These are phyloP conservation scores for Xylaria sp. DNA, from an alignment of 2,329 filamentous ascomycete species.

Conservation along the genomic window DNA sequence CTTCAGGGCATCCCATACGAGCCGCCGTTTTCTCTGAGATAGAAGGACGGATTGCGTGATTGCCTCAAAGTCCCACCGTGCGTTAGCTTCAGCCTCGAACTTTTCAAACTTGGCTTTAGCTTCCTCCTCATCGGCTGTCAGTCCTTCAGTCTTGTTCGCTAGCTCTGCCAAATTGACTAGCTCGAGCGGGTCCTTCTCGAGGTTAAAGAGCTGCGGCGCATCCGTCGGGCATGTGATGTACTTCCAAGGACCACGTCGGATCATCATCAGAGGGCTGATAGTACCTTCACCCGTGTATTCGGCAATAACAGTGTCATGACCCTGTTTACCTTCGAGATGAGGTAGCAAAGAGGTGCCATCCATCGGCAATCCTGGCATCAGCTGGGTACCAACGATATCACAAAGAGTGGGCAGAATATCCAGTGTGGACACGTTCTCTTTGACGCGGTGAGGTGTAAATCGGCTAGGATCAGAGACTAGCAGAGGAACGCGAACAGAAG, in stretches of 20 bases:
- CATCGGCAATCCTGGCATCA: conserved; percentile 79
- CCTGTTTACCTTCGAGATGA: conserved; percentile 74
- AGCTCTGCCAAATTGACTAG: conserved; percentile 75
- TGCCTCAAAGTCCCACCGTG: conserved; percentile 82
- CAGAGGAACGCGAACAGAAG: conserved; percentile 88
- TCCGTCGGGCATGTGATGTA: conserved; percentile 88
- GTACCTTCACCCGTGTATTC: conserved; percentile 97
- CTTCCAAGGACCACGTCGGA: conserved; percentile 89
- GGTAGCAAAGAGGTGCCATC: conserved; percentile 85
- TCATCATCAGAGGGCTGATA: conserved; percentile 91
- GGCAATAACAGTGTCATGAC: conserved; percentile 88
- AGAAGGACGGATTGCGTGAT: conserved; percentile 80
- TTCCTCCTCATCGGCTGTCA: conserved; percentile 59
- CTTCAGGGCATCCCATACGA: conserved; percentile 84
- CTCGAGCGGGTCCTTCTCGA: conserved; percentile 79
- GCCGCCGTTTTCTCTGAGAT: conserved; percentile 80
- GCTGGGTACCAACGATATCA: conserved; percentile 79
- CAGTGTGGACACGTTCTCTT: conserved; percentile 88
- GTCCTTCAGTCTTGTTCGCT: conserved; percentile 51
- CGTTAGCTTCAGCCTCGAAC: conserved; percentile 78
- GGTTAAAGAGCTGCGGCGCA: conserved; percentile 84
- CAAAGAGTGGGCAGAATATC: conserved; percentile 91
- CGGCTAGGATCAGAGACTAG: conserved; percentile 82
- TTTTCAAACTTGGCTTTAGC: conserved; percentile 65
- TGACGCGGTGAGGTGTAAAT: conserved; percentile 80